Percentiles rank a stretch among this genome's conserved stretches.
Evolutionary conservation across 805 yeast species (phyloP).

Genomic region (Saccharomycopsis synnaedendra): DNA sequence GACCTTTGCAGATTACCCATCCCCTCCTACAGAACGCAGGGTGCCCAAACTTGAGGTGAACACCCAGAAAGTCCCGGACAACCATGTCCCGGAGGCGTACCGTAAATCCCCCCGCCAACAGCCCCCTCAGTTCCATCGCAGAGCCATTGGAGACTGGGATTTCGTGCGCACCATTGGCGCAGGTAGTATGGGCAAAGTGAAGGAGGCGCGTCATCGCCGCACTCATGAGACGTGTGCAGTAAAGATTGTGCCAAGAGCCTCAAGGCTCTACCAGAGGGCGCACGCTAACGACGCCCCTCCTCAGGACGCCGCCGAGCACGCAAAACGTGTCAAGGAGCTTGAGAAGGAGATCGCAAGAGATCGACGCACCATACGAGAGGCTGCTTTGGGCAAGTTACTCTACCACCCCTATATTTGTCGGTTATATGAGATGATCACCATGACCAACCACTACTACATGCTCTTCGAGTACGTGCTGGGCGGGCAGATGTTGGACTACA

Average conservation of each 20-base stretch:
- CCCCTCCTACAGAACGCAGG: conserved; percentile 9
- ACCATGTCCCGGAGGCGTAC: no score
- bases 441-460: conserved; percentile 96
- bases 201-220: conserved; percentile 75
- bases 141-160: conserved; percentile 94
- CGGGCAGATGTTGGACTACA: conserved; percentile 94
- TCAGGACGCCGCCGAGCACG: conserved; percentile 41
- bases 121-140: conserved; percentile 51
- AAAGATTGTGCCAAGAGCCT: conserved; percentile 86
- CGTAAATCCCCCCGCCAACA: conserved; percentile 2
- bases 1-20: conserved; percentile 13
- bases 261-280: conserved; percentile 60
- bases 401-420: conserved; percentile 91
- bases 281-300: conserved; percentile 64
- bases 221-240: conserved; percentile 84
- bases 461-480: conserved; percentile 94
- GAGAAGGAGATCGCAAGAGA: conserved; percentile 85
- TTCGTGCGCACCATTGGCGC: conserved; percentile 93
- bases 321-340: conserved; percentile 54
- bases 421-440: conserved; percentile 85
- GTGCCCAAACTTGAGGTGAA: conserved; percentile 4
- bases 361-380: conserved; percentile 87
- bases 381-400: conserved; percentile 80
- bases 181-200: conserved; percentile 98
- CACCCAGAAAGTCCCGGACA: neutral